Conservation (phyloP, 2,329 filamentous ascomycete genomes). For the Penicillium aurantiogriseum region DNA sequence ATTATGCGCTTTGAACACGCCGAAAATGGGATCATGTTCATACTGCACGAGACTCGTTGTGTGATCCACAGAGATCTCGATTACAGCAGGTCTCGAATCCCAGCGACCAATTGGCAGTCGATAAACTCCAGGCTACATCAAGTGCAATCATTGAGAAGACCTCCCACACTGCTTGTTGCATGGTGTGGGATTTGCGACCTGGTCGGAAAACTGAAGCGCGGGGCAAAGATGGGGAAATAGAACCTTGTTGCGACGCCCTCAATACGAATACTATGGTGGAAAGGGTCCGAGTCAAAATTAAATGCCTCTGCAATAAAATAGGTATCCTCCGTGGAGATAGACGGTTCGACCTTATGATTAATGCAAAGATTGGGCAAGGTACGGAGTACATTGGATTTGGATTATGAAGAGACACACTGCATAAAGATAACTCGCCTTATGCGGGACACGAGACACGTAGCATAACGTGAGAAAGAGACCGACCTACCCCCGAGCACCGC, state of each 20-base stretch:
- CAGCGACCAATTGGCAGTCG: conserved; percentile 7
- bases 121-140: conserved; percentile 13
- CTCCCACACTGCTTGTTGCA: conserved; percentile 15
- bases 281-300: not conserved
- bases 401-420: not conserved
- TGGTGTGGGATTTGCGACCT: conserved; percentile 19
- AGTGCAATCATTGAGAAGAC: conserved; percentile 15
- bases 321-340: not conserved
- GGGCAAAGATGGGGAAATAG: conserved; percentile 9
- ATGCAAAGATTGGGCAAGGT: not conserved
- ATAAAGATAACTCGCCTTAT: not conserved
- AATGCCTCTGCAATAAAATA: not conserved
- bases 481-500: not conserved
- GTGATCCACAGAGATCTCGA: conserved; percentile 18
- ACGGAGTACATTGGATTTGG: not conserved
- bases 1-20: conserved; percentile 13
- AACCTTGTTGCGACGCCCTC: conserved; percentile 8
- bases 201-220: conserved; percentile 18
- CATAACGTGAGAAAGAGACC: not conserved
- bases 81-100: conserved; percentile 8
- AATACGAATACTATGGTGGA: conserved; percentile 10
- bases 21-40: conserved; percentile 15
- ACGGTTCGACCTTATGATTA: not conserved
- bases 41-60: conserved; percentile 4
- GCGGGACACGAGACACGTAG: not conserved